Evolutionary conservation across 2,329 filamentous ascomycete genomes (phyloP).

Genomic region (Trichoderma atroviride): DNA sequence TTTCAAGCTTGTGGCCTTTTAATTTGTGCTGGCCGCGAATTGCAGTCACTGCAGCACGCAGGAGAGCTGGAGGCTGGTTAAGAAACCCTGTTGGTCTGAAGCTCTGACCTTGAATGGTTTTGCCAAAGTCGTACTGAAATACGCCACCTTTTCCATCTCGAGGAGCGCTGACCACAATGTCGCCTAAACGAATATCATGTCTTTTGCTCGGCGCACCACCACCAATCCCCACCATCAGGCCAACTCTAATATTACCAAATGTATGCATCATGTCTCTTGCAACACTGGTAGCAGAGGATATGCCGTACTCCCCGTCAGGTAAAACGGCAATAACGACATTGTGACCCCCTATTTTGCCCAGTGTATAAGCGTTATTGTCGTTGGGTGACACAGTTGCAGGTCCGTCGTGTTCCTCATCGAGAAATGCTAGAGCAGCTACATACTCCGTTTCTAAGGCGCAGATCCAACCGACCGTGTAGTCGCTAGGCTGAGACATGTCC

Average conservation of each 20-base stretch:
- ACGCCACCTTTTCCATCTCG: not conserved
- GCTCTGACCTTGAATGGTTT: not conserved
- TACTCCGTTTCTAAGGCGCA: not conserved
- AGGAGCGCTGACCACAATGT: not conserved
- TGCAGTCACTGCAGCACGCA: not conserved
- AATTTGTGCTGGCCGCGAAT: not conserved
- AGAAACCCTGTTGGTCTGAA: not conserved
- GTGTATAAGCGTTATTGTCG: not conserved
- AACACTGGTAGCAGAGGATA: not conserved
- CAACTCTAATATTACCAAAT: not conserved
- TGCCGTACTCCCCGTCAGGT: not conserved
- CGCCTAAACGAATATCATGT: not conserved
- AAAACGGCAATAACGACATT: not conserved
- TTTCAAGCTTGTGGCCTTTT: not conserved
- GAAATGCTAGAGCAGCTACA: not conserved
- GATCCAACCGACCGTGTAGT: not conserved
- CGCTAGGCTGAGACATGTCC: not conserved
- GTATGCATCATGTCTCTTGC: not conserved
- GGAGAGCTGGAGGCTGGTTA: not conserved
- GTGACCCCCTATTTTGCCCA: not conserved
- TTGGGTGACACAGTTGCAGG: not conserved
- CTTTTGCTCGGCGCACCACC: not conserved
- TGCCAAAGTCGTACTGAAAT: not conserved
- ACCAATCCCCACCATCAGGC: not conserved
- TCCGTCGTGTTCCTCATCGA: not conserved